Evolutionary conservation across 495 filamentous ascomycete genomes (phyloP).

Genomic region (Sordaria brevicollis): DNA sequence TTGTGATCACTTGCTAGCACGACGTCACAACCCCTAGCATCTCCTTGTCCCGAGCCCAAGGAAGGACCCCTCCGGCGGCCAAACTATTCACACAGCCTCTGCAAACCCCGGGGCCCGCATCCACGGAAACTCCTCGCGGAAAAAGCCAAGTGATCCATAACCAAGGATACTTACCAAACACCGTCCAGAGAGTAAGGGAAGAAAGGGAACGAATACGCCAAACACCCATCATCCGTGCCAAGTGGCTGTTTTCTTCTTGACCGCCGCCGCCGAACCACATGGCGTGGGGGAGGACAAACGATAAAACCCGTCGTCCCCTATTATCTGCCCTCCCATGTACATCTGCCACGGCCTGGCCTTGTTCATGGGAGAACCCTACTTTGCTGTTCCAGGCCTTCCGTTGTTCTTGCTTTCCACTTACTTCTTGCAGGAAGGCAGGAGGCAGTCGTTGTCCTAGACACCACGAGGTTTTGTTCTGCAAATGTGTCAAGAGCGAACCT

Average conservation of each 20-base stretch:
- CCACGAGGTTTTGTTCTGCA: conserved; percentile 15
- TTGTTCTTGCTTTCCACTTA: no score
- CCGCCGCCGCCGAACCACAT: conserved; percentile 8
- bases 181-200: no score
- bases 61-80: not conserved
- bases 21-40: not conserved
- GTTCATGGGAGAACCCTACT: not conserved
- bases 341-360: not conserved
- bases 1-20: not conserved
- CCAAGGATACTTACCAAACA: not conserved
- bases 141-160: not conserved
- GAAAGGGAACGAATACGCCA: no score
- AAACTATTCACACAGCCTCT: not conserved
- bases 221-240: not conserved
- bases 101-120: not conserved
- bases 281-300: conserved; percentile 22
- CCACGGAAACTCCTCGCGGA: not conserved
- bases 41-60: not conserved
- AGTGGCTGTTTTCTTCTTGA: not conserved
- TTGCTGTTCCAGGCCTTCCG: not conserved
- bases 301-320: conserved; percentile 5
- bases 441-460: conserved; percentile 22
- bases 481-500: conserved; percentile 15
- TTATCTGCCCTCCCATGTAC: not conserved
- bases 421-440: no score